Conservation (phyloP, 2,329 filamentous ascomycete species). For the Decorospora gaudefroyi region DNA sequence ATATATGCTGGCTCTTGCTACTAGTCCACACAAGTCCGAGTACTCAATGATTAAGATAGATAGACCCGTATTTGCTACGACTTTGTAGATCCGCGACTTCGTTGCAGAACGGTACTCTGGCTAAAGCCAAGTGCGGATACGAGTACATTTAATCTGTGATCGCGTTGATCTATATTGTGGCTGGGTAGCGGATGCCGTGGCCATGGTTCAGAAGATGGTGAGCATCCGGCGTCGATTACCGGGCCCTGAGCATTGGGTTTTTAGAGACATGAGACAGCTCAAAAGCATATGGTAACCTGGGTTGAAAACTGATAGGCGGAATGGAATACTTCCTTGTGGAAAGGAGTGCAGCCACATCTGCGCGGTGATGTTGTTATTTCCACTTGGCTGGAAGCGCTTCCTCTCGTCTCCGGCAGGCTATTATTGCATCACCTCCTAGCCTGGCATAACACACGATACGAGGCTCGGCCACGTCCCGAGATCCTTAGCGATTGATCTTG, state of each 20-base stretch:
- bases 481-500: constrained; percentile 5
- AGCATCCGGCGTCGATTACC: neutral
- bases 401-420: neutral
- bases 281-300: too few species aligned
- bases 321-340: too few species aligned
- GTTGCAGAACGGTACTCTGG: constrained; percentile 7
- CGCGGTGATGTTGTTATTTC: neutral
- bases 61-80: neutral
- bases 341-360: too few species aligned
- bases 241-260: neutral
- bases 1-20: constrained; percentile 5
- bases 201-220: neutral
- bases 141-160: constrained; percentile 13
- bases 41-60: neutral
- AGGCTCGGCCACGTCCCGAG: constrained; percentile 11
- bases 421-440: neutral
- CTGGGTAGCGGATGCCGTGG: constrained; percentile 4
- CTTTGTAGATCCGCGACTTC: constrained; percentile 3
- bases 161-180: constrained; percentile 16
- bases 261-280: too few species aligned
- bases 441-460: neutral
- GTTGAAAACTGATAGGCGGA: too few species aligned
- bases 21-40: neutral
- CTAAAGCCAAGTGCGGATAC: constrained; percentile 15
- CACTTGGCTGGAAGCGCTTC: neutral